Conservation (phyloP, 305 asterid species). For the Fraxinus paxiana region DNA sequence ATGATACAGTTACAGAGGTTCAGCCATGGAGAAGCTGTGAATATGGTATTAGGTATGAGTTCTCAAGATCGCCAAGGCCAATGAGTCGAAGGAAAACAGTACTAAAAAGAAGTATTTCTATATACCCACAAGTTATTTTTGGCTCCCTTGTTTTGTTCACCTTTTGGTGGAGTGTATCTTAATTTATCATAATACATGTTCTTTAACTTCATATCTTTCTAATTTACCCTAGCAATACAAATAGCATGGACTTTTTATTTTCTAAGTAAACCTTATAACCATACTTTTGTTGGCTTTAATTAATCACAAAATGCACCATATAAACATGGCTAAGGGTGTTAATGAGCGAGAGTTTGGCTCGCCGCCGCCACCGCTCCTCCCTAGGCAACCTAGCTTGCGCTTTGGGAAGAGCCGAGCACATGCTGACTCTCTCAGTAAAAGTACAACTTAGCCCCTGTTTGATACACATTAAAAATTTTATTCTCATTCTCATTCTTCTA, state of each 20-base stretch:
- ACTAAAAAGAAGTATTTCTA: conserved; percentile 24
- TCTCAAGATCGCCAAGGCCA: conserved; percentile 36
- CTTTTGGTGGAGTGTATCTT: conserved; percentile 47
- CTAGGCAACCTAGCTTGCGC: neutral
- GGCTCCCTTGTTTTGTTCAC: conserved; percentile 39
- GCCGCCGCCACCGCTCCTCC: neutral
- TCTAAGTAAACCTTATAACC: neutral
- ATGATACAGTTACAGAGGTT: conserved; percentile 89
- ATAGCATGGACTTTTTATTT: neutral
- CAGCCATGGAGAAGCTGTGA: conserved; percentile 60
- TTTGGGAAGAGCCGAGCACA: neutral
- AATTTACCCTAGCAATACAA: conserved; percentile 11
- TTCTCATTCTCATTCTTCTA: too few species aligned
- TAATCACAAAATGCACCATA: neutral
- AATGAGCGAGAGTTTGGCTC: neutral
- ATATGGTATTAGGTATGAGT: conserved; percentile 47
- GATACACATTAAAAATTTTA: too few species aligned
- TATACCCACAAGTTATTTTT: conserved; percentile 31
- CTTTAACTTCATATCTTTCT: conserved; percentile 1
- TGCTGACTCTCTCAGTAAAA: neutral
- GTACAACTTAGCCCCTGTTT: neutral
- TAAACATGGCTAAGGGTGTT: neutral
- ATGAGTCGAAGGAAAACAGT: conserved; percentile 20
- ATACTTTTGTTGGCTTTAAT: neutral
- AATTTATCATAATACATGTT: conserved; percentile 27